These are phyloP conservation scores for Colletotrichum gloeosporioides DNA, from an alignment of 2,329 filamentous ascomycete genomes.

Conservation along the genomic window DNA sequence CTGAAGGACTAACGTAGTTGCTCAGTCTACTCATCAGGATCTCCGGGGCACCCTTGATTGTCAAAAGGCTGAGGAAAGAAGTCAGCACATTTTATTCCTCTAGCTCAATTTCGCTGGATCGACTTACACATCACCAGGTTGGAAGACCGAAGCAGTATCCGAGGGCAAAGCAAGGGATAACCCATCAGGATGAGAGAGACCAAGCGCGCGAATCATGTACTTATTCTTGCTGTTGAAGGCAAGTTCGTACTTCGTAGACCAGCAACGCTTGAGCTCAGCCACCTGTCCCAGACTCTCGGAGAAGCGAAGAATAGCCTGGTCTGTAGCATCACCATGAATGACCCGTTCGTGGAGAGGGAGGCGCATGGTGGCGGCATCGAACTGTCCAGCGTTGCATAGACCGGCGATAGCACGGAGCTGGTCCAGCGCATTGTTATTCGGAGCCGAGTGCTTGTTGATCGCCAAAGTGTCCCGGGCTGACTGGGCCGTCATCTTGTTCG, in stretches of 20 bases:
- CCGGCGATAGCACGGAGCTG: constrained; percentile 67
- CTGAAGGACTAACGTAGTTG: constrained; percentile 60
- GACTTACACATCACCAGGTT: constrained; percentile 33
- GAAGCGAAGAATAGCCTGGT: constrained; percentile 76
- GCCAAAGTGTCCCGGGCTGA: constrained; percentile 49
- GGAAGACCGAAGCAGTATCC: constrained; percentile 27
- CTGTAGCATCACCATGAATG: constrained; percentile 78
- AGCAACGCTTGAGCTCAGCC: constrained; percentile 62
- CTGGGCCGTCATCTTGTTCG: constrained; percentile 52
- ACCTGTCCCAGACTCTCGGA: constrained; percentile 69
- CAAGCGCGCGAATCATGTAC: constrained; percentile 74
- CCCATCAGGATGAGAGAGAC: constrained; percentile 38
- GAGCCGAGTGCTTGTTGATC: constrained; percentile 27
- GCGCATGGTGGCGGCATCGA: constrained; percentile 69
- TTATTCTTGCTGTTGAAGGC: constrained; percentile 87
- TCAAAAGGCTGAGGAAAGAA: constrained; percentile 54
- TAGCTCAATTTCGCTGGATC: background rate
- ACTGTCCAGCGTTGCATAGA: constrained; percentile 78
- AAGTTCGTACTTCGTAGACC: constrained; percentile 71
- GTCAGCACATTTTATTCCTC: background rate
- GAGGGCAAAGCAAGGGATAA: constrained; percentile 15
- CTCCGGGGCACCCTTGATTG: constrained; percentile 83
- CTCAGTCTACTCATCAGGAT: constrained; percentile 71
- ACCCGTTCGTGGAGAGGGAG: constrained; percentile 65
- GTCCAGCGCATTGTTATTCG: constrained; percentile 48